phyloP scores from a whole-genome alignment of 306 rosid species.

The Corylus americana region DNA sequence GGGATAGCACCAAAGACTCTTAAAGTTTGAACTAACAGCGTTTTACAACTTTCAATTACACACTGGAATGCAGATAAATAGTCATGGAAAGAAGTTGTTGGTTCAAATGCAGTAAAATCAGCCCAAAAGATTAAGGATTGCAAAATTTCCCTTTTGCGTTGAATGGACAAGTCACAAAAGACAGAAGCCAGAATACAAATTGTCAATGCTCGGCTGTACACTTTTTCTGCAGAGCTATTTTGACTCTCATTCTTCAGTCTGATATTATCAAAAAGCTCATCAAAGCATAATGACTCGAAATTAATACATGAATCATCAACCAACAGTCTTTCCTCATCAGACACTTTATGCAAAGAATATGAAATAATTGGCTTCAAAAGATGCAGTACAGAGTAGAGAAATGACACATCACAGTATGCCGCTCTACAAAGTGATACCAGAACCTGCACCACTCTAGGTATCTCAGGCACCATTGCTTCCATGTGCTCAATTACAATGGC shows the following conservation, averaged over 20 bases:
- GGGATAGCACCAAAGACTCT: slow-evolving; percentile 60
- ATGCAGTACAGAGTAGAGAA: slow-evolving; percentile 72
- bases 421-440: slow-evolving; percentile 76
- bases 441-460: slow-evolving; percentile 78
- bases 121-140: slow-evolving; percentile 62
- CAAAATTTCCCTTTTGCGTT: slow-evolving; percentile 66
- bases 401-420: slow-evolving; percentile 81
- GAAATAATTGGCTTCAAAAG: slow-evolving; percentile 85
- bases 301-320: slow-evolving; percentile 66
- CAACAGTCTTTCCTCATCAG: slow-evolving; percentile 62
- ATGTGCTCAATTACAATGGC: slow-evolving; percentile 82
- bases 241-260: slow-evolving; percentile 41
- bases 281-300: slow-evolving; percentile 85
- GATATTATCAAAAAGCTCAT: slow-evolving; percentile 61
- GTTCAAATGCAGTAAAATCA: slow-evolving; percentile 64
- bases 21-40: slow-evolving; percentile 54
- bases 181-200: slow-evolving; percentile 83
- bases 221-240: slow-evolving; percentile 44
- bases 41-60: slow-evolving; percentile 69
- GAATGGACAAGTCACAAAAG: slow-evolving; percentile 73
- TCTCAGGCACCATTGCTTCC: slow-evolving; percentile 92
- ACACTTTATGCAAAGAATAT: slow-evolving; percentile 67
- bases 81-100: slow-evolving; percentile 69
- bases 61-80: slow-evolving; percentile 82
- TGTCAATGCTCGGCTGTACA: slow-evolving; percentile 59